Conservation (phyloP, 306 rosid genomes). For the Prunus davidiana region DNA sequence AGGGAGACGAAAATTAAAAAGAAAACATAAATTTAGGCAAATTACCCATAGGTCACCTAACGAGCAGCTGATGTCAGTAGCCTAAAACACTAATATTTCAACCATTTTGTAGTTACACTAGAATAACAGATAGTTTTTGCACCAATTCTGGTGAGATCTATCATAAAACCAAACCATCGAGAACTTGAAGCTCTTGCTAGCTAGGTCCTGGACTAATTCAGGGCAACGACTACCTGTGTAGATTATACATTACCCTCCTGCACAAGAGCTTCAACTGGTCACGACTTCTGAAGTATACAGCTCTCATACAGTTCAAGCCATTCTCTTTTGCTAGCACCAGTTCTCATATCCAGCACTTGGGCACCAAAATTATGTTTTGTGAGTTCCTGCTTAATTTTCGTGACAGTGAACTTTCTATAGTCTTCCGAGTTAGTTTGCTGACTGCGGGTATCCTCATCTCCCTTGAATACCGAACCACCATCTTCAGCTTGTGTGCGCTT, state of each 20-base stretch:
- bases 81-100: background rate
- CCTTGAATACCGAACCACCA: slow-evolving; percentile 80
- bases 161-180: slow-evolving; percentile 9
- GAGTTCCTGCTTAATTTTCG: slow-evolving; percentile 86
- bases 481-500: slow-evolving; percentile 59
- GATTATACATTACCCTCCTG: background rate
- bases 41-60: background rate
- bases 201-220: slow-evolving; percentile 21
- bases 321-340: slow-evolving; percentile 65
- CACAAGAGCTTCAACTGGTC: slow-evolving; percentile 26
- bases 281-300: slow-evolving; percentile 60
- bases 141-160: background rate
- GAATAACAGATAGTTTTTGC: background rate
- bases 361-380: slow-evolving; percentile 84
- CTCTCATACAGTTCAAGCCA: slow-evolving; percentile 77
- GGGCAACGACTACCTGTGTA: slow-evolving; percentile 13
- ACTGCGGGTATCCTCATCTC: slow-evolving; percentile 70
- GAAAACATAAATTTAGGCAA: background rate
- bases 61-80: slow-evolving; percentile 12
- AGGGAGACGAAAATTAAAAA: background rate
- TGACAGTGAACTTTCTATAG: slow-evolving; percentile 72
- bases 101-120: background rate
- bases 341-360: slow-evolving; percentile 73
- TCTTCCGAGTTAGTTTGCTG: slow-evolving; percentile 68
- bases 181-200: background rate